These are phyloP conservation scores for Talaromyces pinophilus DNA, from an alignment of 2,329 filamentous ascomycete genomes.

Conservation along the genomic window DNA sequence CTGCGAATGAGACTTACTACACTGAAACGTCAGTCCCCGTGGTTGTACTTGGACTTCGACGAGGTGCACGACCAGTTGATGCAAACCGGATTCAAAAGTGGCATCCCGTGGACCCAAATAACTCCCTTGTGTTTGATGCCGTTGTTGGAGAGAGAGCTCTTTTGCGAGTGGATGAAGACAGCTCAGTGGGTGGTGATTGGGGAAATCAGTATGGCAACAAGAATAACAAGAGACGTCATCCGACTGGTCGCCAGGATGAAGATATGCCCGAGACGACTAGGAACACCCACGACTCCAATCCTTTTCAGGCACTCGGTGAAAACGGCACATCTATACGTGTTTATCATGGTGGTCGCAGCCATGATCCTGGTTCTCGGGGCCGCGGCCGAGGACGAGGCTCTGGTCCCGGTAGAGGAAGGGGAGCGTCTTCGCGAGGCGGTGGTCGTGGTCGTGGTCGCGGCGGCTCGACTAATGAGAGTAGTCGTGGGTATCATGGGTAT, in stretches of 20 bases:
- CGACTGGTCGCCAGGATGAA: slow-evolving; percentile 60
- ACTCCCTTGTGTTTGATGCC: slow-evolving; percentile 76
- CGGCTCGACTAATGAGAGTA: slow-evolving; percentile 30
- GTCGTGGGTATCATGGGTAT: slow-evolving; percentile 57
- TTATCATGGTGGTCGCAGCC: slow-evolving; percentile 33
- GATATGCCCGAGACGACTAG: slow-evolving; percentile 45
- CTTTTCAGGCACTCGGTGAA: slow-evolving; percentile 31
- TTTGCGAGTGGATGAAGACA: slow-evolving; percentile 75
- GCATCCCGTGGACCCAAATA: slow-evolving; percentile 71
- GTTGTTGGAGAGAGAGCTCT: slow-evolving; percentile 84
- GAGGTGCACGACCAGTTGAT: slow-evolving; percentile 74
- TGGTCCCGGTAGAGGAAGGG: slow-evolving; percentile 42
- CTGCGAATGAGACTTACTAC: slow-evolving; percentile 66
- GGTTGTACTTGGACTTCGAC: slow-evolving; percentile 78
- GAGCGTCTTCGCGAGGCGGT: slow-evolving; percentile 35
- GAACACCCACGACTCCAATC: slow-evolving; percentile 29
- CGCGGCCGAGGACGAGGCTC: slow-evolving; percentile 42
- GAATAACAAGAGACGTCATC: slow-evolving; percentile 57
- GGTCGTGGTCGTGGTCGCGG: slow-evolving; percentile 52
- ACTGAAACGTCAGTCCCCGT: slow-evolving; percentile 77
- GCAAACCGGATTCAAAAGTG: slow-evolving; percentile 80
- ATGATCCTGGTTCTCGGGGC: slow-evolving; percentile 48
- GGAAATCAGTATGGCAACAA: slow-evolving; percentile 65
- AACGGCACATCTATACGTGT: slow-evolving; percentile 28
- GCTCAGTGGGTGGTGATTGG: slow-evolving; percentile 62